Base-by-base conservation (phyloP, 2,329 filamentous ascomycete species). In the Beauveria scarabaeidicola region DNA sequence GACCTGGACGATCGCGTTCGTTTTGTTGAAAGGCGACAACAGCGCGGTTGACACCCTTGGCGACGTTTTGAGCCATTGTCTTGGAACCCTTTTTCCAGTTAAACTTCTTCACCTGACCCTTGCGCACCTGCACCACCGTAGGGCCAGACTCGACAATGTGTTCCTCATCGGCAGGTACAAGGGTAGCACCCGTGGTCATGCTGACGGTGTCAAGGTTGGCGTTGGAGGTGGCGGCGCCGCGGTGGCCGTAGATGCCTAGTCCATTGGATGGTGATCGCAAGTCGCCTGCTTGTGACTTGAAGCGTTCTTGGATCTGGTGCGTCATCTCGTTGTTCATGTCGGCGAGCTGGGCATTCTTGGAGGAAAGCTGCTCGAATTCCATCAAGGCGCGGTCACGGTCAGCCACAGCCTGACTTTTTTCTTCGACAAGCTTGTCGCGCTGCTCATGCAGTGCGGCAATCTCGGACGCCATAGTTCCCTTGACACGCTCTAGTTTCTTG, bases 41-140 rank as follows among this genome's bases (percentile, higher is more conserved):
- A 6, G 92, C 92, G 58, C 91, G 90, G 73, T 96, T 96, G 72
- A 97, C 86, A 56, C 92, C 91, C 77, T 97, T 97, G 62, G 89
- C 89, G 55, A 97, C 89, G 69, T 92, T 93, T 73, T 97, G 96
- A 29, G 92, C 92, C 67, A 97, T 87, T 59, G 90, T 92, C 74
- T 96, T 93, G 43, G 90, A 90, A 43, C 91, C 91, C 78, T 95
- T 96, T 81, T 97, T 96, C 92, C 94, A 97, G 76, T 96, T 96
- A 76, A 97, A 97, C 73, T 97, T 97, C 77, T 91, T 96, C 58
- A 88, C 86, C 70, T 96, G 91, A 32, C 89, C 91, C 76, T 97
- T 97, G 67, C 91, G 86, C 63, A 97, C 95, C 67, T 94, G 95
- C 62, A 97, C 89, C 38, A 97, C 89, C 62, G 96, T 94, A n/a